Percentiles rank a stretch among this genome's conserved stretches.
Evolutionary conservation across 129 eudicot genomes (phyloP).

Genomic region (carrot (Daucus carota)): DH1_v3.0 NC_030385.2:6724501-6725000

Average conservation of each 20-base stretch:
- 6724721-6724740: conserved; percentile 97
- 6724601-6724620: not conserved
- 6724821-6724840: not conserved
- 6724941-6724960: conserved; percentile 90
- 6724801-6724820: no score
- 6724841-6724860: not conserved
- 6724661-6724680: not conserved
- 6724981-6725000: conserved; percentile 97
- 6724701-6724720: conserved; percentile 92
- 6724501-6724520: not conserved
- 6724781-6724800: conserved; percentile 9
- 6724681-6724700: conserved; percentile 11
- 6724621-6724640: not conserved
- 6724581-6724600: not conserved
- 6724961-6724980: conserved; percentile 94
- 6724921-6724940: conserved; percentile 91
- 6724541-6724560: not conserved
- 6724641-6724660: not conserved
- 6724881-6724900: not conserved
- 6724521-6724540: not conserved
- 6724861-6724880: not conserved
- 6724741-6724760: conserved; percentile 86
- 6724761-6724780: conserved; percentile 48
- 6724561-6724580: not conserved
- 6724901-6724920: not conserved